Conservation (phyloP, 2,329 filamentous ascomycete genomes). For the Penicillium brevicompactum region DNA sequence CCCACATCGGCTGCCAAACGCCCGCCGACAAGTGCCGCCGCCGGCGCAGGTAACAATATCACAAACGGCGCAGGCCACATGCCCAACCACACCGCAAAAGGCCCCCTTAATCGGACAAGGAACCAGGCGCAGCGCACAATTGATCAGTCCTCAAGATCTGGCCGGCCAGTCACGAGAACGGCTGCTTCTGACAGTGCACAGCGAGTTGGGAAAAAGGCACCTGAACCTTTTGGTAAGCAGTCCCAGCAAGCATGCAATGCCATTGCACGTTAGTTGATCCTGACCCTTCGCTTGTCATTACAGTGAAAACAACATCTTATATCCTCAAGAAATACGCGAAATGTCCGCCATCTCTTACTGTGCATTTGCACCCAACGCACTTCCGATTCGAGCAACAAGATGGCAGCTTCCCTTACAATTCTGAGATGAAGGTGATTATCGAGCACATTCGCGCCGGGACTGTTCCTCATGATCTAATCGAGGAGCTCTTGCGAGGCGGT, state of each 20-base stretch:
- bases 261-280: slow-evolving; percentile 11
- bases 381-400: slow-evolving; percentile 95
- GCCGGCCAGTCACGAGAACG: slow-evolving; percentile 38
- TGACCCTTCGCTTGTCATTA: slow-evolving; percentile 23
- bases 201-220: slow-evolving; percentile 39
- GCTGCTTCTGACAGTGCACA: slow-evolving; percentile 34
- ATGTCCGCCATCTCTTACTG: slow-evolving; percentile 75
- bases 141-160: slow-evolving; percentile 35
- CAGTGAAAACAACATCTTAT: slow-evolving; percentile 73
- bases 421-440: slow-evolving; percentile 80
- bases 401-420: slow-evolving; percentile 87
- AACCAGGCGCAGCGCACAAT: slow-evolving; percentile 55
- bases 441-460: slow-evolving; percentile 76
- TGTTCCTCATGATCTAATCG: slow-evolving; percentile 85
- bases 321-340: slow-evolving; percentile 80
- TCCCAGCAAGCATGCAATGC: background rate
- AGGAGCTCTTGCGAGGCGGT: slow-evolving; percentile 69
- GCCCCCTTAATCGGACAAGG: slow-evolving; percentile 54
- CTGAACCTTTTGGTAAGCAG: slow-evolving; percentile 50
- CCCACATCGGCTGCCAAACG: slow-evolving; percentile 57
- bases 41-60: slow-evolving; percentile 47
- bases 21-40: slow-evolving; percentile 49
- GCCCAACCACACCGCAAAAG: slow-evolving; percentile 26
- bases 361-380: slow-evolving; percentile 82
- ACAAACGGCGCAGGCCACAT: slow-evolving; percentile 34